Conservation (phyloP, 352 stramenopile genomes). For the Thalassiosira delicatula region DNA sequence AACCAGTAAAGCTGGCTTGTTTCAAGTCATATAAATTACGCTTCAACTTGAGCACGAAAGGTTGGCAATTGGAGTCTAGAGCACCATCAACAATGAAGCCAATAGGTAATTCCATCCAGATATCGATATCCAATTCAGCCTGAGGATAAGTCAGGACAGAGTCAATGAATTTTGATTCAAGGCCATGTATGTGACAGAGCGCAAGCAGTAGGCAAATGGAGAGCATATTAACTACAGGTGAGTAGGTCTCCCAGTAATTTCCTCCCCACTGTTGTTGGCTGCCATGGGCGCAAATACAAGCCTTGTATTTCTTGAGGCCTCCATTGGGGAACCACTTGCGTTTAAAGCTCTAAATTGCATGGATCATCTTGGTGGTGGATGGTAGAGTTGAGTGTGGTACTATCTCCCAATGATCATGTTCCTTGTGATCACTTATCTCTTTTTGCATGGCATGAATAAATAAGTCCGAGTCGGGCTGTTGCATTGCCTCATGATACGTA, state of each 20-base stretch:
- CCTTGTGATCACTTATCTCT: slow-evolving; percentile 44
- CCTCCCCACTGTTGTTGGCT: slow-evolving; percentile 27
- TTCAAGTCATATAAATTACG: slow-evolving; percentile 61
- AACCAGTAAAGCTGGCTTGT: slow-evolving; percentile 54
- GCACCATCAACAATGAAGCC: background rate
- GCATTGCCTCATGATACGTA: too few relatives aligned
- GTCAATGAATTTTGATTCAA: slow-evolving; percentile 33
- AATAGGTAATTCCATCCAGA: slow-evolving; percentile 34
- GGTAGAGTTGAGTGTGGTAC: slow-evolving; percentile 12
- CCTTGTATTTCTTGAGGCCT: slow-evolving; percentile 49
- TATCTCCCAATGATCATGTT: slow-evolving; percentile 20
- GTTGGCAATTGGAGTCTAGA: background rate
- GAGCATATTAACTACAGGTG: slow-evolving; percentile 34
- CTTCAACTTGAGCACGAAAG: slow-evolving; percentile 43
- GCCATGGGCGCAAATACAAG: slow-evolving; percentile 45
- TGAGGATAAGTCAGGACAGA: slow-evolving; percentile 42
- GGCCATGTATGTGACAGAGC: background rate
- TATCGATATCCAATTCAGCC: slow-evolving; percentile 24
- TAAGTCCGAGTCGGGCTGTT: too few relatives aligned
- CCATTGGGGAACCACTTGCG: slow-evolving; percentile 58
- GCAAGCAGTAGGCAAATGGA: slow-evolving; percentile 14
- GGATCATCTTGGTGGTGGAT: slow-evolving; percentile 19
- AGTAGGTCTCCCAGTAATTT: slow-evolving; percentile 50
- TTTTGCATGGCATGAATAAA: slow-evolving; percentile 48
- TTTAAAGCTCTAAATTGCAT: slow-evolving; percentile 61